Base-by-base conservation (phyloP, 2,329 filamentous ascomycete species). In the Penicillium sp. region DNA sequence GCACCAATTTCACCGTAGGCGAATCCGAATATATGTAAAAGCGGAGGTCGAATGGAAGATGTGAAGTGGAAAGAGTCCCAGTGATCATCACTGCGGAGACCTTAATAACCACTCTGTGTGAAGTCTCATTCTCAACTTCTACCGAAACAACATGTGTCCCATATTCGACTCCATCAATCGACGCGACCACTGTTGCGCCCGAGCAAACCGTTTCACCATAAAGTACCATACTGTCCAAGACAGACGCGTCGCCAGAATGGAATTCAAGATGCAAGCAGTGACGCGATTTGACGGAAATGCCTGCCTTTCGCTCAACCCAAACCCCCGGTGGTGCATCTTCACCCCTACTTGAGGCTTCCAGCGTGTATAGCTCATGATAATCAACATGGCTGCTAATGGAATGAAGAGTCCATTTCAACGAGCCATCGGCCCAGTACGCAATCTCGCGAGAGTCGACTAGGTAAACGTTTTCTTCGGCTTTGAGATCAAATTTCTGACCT, bases 381-480 rank as follows among this genome's bases (percentile, higher is more conserved):
- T 24, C 22, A 13, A 60, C 39, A 11, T 58, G 42, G 14, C 53
- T 46, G 18, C 53, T 56, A 21, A 56, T 43, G 10, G 57, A 60
- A 44, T 60, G 57, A 27, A 53, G 55, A 3, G 52, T 60, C 55
- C 57, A 60, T 53, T 54, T 55, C 29, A 60, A 44, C 13, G 55
- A 58, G 11, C 53, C 57, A 47, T 60, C 57, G 3, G 52, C 47
- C 57, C 57, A 60, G 27, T 60, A 60, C 2, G 57, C 55, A 21
- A 58, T 16, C 18, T 60, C 57, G 27, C 55, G 53, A 4, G 53
- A 60, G 22, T 58, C 58, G 10, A 60, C 14, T 5, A 53, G 53
- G 42, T 48, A 58, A 48, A 48, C 29, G 4, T 29, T 46, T 9
- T 32, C 41, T 1, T 50, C 45, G 13, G 14, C 42, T 39, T 53